Evolutionary conservation across 2,329 filamentous ascomycete genomes (phyloP).

Genomic region (Clarireedia paspali): DNA sequence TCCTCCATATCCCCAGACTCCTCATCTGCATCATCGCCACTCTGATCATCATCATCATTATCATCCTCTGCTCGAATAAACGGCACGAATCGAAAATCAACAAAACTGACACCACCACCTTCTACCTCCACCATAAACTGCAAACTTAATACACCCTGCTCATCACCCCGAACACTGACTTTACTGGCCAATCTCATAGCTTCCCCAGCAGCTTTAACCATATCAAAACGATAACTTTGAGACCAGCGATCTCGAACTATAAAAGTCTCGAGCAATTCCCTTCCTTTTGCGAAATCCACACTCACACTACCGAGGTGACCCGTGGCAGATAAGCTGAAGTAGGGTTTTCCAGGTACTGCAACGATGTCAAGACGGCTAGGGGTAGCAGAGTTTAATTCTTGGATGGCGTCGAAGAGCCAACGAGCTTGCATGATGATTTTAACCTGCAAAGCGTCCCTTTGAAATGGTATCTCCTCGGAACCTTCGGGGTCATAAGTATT

Average conservation of each 20-base stretch:
- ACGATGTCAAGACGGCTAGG: conserved; percentile 66
- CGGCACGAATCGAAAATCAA: conserved; percentile 78
- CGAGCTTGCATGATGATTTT: conserved; percentile 90
- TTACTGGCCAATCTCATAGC: conserved; percentile 94
- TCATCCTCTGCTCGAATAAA: conserved; percentile 56
- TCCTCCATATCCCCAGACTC: conserved; percentile 23
- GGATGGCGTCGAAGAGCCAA: conserved; percentile 63
- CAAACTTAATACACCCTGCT: conserved; percentile 82
- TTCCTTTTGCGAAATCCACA: conserved; percentile 58
- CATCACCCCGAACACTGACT: conserved; percentile 82
- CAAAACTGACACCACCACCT: conserved; percentile 59
- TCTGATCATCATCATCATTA: conserved; percentile 33
- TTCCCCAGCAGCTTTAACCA: conserved; percentile 76
- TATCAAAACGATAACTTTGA: conserved; percentile 78
- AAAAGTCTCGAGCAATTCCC: conserved; percentile 68
- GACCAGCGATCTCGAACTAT: conserved; percentile 51
- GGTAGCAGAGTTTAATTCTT: conserved; percentile 53
- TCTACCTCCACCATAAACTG: conserved; percentile 96
- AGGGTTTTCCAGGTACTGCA: conserved; percentile 52
- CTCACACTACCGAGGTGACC: conserved; percentile 53
- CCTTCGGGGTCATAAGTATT: conserved; percentile 76
- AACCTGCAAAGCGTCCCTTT: conserved; percentile 69
- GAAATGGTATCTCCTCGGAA: conserved; percentile 79
- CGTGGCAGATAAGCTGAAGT: conserved; percentile 65
- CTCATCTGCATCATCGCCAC: conserved; percentile 32